Evolutionary conservation across 331 rosid species (phyloP).

Genomic region (Ulmus americana): DNA sequence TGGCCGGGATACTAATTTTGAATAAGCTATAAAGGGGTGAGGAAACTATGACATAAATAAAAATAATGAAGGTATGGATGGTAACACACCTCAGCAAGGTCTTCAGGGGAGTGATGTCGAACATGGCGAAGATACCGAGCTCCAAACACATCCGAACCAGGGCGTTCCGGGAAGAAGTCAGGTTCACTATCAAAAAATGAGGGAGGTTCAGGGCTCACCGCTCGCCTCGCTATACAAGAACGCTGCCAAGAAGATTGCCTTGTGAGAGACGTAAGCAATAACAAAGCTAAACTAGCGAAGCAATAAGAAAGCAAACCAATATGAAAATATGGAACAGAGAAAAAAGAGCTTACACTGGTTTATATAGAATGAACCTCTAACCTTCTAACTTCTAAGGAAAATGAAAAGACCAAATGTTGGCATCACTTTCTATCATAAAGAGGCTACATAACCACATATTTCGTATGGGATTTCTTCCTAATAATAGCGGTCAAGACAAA

Average conservation of each 20-base stretch:
- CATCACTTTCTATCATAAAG: too few relatives aligned
- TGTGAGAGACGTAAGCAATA: slow-evolving; percentile 19
- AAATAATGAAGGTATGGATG: slow-evolving; percentile 5
- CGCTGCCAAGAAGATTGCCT: slow-evolving; percentile 45
- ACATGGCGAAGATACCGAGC: slow-evolving; percentile 49
- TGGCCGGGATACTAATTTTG: too few relatives aligned
- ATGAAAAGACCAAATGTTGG: neutral
- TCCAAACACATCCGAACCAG: slow-evolving; percentile 45
- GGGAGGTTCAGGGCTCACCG: slow-evolving; percentile 45
- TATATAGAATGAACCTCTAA: neutral
- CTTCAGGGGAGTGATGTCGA: slow-evolving; percentile 63
- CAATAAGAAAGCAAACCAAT: neutral
- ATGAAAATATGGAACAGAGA: neutral
- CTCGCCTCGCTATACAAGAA: slow-evolving; percentile 50
- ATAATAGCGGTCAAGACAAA: too few relatives aligned
- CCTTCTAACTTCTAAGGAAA: neutral
- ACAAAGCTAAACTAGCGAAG: slow-evolving; percentile 12
- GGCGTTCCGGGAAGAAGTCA: slow-evolving; percentile 39
- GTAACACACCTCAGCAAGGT: slow-evolving; percentile 67
- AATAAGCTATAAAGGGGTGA: too few relatives aligned
- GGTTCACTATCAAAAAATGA: slow-evolving; percentile 57
- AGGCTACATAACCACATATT: too few relatives aligned
- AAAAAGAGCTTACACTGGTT: neutral
- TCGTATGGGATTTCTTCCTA: too few relatives aligned
- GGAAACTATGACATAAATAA: neutral